Base-by-base conservation (phyloP, 2,329 filamentous ascomycete species). In the Setomelanomma holmii region DNA sequence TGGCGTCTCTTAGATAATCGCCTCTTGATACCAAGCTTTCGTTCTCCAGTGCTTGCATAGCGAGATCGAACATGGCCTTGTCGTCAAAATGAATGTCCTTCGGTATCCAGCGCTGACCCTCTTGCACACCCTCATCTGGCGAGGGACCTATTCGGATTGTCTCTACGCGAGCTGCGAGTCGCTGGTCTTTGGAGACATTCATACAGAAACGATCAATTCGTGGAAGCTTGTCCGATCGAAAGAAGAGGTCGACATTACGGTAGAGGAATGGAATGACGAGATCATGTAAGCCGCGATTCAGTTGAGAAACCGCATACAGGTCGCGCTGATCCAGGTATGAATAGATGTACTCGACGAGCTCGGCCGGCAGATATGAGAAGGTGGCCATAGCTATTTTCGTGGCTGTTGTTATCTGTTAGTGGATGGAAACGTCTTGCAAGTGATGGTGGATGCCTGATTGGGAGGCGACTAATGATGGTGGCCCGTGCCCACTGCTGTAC, bases 121-220 rank as follows among this genome's bases (percentile, higher is more conserved):
- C 55, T 30, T 46, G 49, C 2, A 59, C 41, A 6, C 42, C 53
- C 5, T 55, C 41, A n/a, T 44, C 40, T 10, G 61, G 46, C 3
- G 55, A 58, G 4, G 62, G 49, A 1, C 68, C 66, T 10, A 70
- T 19, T 20, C 57, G 56, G 19, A 71, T 52, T 5, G 56, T 57
- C 36, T 61, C 51, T 11, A 70, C 60, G 16, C 59, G 56, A 16
- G 45, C 46, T 16, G 63, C 64, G 12, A 56, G 55, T 16, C 51
- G 55, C 16, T 24, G 20, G 14, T 65, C 51, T 19, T 54, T 45
- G 8, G 65, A 46, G 16, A 70, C 53, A 22, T 58, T 63, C 23
- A 66, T 54, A 49, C 64, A 67, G 36, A 70, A 64, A 12, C 39
- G 41, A 38, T 69, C 66, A 34, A 70, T 64, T 17, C 61, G 61